These are phyloP conservation scores for Talaromyces funiculosus DNA, from an alignment of 2,329 filamentous ascomycete genomes.

Conservation along the genomic window DNA sequence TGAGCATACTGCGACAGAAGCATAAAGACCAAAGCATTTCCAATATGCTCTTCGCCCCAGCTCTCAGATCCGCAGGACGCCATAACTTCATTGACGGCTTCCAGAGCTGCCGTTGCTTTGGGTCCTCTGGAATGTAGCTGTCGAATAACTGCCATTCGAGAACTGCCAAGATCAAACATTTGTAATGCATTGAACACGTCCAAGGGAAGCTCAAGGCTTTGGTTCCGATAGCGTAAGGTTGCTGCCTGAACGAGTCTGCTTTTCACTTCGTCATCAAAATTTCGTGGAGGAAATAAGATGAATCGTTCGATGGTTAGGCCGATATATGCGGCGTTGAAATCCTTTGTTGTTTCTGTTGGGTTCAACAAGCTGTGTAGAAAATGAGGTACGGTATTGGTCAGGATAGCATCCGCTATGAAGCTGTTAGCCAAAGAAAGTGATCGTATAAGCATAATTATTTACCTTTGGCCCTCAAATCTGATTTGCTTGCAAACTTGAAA, in stretches of 20 bases:
- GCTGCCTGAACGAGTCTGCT: conserved; percentile 59
- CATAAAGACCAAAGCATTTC: conserved; percentile 69
- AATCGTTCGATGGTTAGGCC: conserved; percentile 79
- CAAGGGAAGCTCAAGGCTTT: conserved; percentile 39
- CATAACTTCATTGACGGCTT: conserved; percentile 59
- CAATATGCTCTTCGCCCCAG: conserved; percentile 75
- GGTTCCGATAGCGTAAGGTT: conserved; percentile 63
- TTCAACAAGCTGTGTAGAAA: conserved; percentile 73
- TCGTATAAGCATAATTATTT: conserved; percentile 22
- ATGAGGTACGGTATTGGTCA: conserved; percentile 70
- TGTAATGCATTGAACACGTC: conserved; percentile 41
- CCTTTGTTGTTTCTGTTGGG: conserved; percentile 57
- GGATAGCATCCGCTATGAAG: conserved; percentile 72
- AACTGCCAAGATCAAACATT: conserved; percentile 40
- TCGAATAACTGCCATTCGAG: conserved; percentile 47
- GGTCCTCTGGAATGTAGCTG: conserved; percentile 68
- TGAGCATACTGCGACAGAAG: conserved; percentile 57
- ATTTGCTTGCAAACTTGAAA: conserved; percentile 74
- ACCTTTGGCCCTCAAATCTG: conserved; percentile 89
- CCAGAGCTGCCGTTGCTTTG: conserved; percentile 68
- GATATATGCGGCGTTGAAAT: conserved; percentile 65
- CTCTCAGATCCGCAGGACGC: conserved; percentile 54
- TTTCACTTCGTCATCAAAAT: conserved; percentile 73
- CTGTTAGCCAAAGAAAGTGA: conserved; percentile 3
- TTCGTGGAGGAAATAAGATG: conserved; percentile 77